Evolutionary conservation across 140 eudicot genomes (phyloP), one percentile per base, ranked within the genome.

Genomic region (Flaveria floridana): DNA sequence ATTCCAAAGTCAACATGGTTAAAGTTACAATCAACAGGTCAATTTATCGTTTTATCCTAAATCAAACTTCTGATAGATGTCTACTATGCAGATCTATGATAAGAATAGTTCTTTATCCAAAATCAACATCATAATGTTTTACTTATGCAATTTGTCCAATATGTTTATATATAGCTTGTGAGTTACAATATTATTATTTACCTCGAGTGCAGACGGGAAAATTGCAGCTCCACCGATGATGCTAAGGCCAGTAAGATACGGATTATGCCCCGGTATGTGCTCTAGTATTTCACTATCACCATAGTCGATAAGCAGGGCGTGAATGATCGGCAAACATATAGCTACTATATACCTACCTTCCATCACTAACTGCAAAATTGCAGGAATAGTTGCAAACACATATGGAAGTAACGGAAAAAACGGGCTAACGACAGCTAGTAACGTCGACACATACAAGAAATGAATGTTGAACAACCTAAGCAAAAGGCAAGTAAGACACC

Each of bases 141-240:
- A 7, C 53, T 9, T 53, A 57, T 21, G 58, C 25, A 26, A 25
- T 14, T 58, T 41, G 20, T 1, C 77, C 3, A 59, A 46, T 20
- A 56, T 37, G 14, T 11, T 18, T 18, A 23, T 0, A 26, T 46
- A 42, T 42, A 75, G 7, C 2, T 63, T 3, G 5, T 34, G 41
- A 34, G 41, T 28, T 26, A 65, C 13, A 44, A 28, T 30, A 23
- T 15, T 10, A 34, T 65, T 4, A 25, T 30, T 79, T 86, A 92
- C 98, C 98, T 92, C 98, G 52, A 94, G 55, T 57, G 96, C 96
- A 65, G 94, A 88, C 16, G 94, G 80, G 73, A 90, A 94, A 84
- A 94, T 77, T 68, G 99, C 89, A 87, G 90, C 91, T 46, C 99
- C 99, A 61, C 99, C 99, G 19, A 94, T 82, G 74, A 94, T 94